Base-by-base conservation (phyloP, 805 yeast species). In the Candida boleticola region DNA sequence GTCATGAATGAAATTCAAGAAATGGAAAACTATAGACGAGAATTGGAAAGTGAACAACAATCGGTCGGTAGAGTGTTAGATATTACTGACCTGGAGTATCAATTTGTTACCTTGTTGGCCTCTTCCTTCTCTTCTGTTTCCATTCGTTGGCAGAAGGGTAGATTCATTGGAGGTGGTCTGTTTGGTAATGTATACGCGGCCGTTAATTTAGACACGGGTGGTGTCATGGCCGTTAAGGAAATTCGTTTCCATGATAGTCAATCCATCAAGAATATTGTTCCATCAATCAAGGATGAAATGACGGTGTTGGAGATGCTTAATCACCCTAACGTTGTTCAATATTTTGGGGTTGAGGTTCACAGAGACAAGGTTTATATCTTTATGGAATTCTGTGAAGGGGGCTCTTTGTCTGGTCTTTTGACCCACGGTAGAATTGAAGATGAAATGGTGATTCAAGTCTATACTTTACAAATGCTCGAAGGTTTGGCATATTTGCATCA, bases 381-480 rank as follows among this genome's bases (percentile, higher is more conserved):
- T 61, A 93, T 93, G 99, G 99, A 93, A 64, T 90, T 79, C 64
- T 93, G 99, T 69, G 95, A 90, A 53, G 90, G 97, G 30, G 98
- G 98, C 1, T 90, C 98, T 0, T 70, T 93, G 44, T 89, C 96
- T 0, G 80, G 86, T 5, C 66, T 90, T 36, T 71, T 93, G 46
- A 89, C 87, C 43, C 93, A 89, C 58, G 98, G 99, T 7, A 71
- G 97, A 46, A 89, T 93, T 53, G 97, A 89, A 58, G 98, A 93
- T 62, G 99, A 93, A 59, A 76, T 86, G 62, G 93, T 93, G 5
- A 82, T 89, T 23, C 96, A 89, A 60, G 84, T 90, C 22, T 92
- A 90, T 59, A 80, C 97, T 0, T 65, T 92, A 43, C 97, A 93
- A 60, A 80, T 93, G 85, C 76, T 93, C 36, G 98, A 93, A 68